Base-by-base conservation (phyloP, 768 basidiomycete genomes). In the Rubroboletus satanas region DNA sequence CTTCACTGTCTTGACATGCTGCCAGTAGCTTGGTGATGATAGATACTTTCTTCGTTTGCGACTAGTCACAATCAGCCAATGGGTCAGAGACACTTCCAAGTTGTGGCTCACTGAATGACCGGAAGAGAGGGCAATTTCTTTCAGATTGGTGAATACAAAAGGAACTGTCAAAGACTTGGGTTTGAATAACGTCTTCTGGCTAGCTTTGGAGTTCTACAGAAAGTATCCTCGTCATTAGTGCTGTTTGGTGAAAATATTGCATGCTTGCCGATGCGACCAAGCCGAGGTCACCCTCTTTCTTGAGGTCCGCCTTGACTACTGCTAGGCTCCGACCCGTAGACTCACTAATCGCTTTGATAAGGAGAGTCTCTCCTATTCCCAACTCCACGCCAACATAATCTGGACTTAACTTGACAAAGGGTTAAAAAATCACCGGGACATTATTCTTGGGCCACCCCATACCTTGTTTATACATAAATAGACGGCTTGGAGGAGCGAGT, bases 381-480 rank as follows among this genome's bases (percentile, higher is more conserved):
- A 99, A 82, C 69, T 99, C 96, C 49, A 98, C 78, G 29, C 96
- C 95, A 55, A 91, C 77, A 70, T 98, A 98, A 69, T 98, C 97
- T 15, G 97, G 95, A 62, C 93, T 87, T 53, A 98, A 70, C 95
- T 98, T 51, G 43, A 46, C 29, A 59, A 51, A 37, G 45, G 44
- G 21, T 57, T 48, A 55, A 38, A 18, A 4, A 15, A 45, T 23
- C 14, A 28, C 1, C 7, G 18, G 9, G 37, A 41, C 23, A 36
- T 12, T 31, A 45, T 44, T 33, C 2, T 36, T 29, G 35, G 12
- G 47, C 15, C 23, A 41, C 36, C 14, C 71, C 84, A 50, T 68
- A 98, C 94, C 56, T 94, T 78, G 67, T 99, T 99, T 67, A 98
- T 98, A 68, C 97, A 98, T 2, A 99, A 79, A 66, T 99, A 99